These are phyloP conservation scores for Beauveria asiatica DNA, from an alignment of 2,329 filamentous ascomycete genomes.

Conservation along the genomic window DNA sequence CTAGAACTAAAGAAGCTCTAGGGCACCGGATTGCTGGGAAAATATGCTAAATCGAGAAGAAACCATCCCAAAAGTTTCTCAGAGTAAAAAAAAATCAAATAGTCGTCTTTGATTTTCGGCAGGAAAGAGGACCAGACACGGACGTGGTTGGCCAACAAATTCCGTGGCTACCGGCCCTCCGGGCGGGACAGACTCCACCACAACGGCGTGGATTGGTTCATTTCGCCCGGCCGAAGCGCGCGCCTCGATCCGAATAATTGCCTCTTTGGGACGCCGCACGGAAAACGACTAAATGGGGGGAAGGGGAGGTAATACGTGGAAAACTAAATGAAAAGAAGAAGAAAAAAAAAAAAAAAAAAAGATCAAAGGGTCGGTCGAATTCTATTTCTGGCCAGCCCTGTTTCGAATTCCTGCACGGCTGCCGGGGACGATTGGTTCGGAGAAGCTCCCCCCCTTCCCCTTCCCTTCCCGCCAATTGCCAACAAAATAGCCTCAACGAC, in stretches of 20 bases:
- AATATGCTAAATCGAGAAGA: neutral
- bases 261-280: neutral
- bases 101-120: neutral
- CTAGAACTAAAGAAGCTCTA: neutral
- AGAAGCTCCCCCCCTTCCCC: no score
- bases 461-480: no score
- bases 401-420: neutral
- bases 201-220: neutral
- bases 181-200: neutral
- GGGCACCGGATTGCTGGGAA: neutral
- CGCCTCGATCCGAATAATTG: neutral
- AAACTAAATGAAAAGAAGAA: no score
- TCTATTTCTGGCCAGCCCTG: constrained; percentile 5
- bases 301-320: no score
- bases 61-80: no score
- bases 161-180: neutral
- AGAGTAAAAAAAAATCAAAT: neutral
- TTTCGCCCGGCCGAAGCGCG: constrained; percentile 3
- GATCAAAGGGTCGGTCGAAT: no score
- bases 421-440: neutral
- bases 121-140: neutral
- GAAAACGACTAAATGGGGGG: neutral
- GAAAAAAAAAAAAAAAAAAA: no score
- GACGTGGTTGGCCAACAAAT: neutral
- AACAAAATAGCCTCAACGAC: neutral